phyloP scores from a whole-genome alignment of 176 grass and related monocot species.

The Triticum timopheevii region DNA sequence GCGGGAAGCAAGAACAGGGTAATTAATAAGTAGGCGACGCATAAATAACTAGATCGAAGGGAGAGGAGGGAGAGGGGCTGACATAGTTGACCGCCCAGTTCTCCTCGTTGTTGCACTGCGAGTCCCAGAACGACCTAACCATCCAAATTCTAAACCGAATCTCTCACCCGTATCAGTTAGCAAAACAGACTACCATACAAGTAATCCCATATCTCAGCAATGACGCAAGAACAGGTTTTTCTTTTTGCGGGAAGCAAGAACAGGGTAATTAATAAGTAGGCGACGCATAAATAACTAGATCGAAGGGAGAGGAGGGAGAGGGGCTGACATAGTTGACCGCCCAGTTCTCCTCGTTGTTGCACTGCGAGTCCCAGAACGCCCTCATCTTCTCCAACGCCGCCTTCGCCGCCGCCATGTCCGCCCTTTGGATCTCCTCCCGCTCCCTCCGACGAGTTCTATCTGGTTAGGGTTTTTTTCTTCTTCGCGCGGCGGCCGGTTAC shows the following conservation, averaged over 20 bases:
- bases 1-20: not conserved
- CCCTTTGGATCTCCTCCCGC: not conserved
- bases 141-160: not conserved
- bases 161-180: not conserved
- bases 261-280: not conserved
- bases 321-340: constrained; percentile 35
- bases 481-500: not conserved
- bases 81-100: constrained; percentile 47
- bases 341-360: constrained; percentile 44
- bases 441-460: not conserved
- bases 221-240: not conserved
- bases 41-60: not conserved
- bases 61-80: not conserved
- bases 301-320: not conserved
- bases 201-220: not conserved
- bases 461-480: constrained; percentile 21
- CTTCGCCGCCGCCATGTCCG: constrained; percentile 30
- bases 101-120: constrained; percentile 44
- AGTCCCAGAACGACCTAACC: constrained; percentile 25
- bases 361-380: constrained; percentile 42
- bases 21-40: not conserved
- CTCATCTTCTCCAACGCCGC: constrained; percentile 27
- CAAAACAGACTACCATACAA: not conserved
- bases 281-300: not conserved
- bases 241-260: no score